Percentiles rank a stretch among this genome's conserved stretches.
Evolutionary conservation across 768 basidiomycete species (phyloP).

Genomic region (Punctularia strigosozonata): DNA sequence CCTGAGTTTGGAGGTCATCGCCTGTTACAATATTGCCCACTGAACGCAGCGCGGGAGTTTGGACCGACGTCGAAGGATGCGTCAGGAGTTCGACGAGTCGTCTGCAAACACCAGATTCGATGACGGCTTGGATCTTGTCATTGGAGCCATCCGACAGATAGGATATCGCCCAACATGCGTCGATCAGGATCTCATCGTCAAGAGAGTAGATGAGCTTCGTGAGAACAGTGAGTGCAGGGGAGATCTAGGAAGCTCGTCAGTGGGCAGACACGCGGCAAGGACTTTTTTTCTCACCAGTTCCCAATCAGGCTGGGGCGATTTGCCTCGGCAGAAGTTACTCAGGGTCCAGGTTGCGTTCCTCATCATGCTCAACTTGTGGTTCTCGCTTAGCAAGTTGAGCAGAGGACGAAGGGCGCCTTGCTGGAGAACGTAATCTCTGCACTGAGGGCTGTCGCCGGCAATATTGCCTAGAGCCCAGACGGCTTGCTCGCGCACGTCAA

Average conservation of each 20-base stretch:
- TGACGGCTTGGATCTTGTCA: conserved; percentile 99
- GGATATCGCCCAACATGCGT: conserved; percentile 99
- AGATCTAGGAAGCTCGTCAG: conserved; percentile 52
- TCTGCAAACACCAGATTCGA: conserved; percentile 95
- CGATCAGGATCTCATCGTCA: conserved; percentile 98
- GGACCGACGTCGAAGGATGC: conserved; percentile 90
- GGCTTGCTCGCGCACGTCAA: conserved; percentile 97
- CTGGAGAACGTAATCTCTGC: conserved; percentile 92
- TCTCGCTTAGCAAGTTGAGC: conserved; percentile 79
- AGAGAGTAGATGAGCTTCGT: conserved; percentile 98
- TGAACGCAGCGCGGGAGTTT: conserved; percentile 95
- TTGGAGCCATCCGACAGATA: conserved; percentile 98
- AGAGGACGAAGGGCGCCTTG: conserved; percentile 91
- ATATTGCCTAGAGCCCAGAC: conserved; percentile 99
- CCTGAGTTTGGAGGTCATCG: conserved; percentile 98
- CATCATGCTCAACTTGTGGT: conserved; percentile 98
- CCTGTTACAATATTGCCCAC: conserved; percentile 99
- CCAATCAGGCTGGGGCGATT: conserved; percentile 97
- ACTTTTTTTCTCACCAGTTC: conserved; percentile 55
- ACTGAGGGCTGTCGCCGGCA: conserved; percentile 95
- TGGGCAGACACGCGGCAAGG: conserved; percentile 6
- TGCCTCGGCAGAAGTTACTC: conserved; percentile 98
- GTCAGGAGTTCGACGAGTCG: conserved; percentile 95
- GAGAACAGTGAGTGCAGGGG: conserved; percentile 90
- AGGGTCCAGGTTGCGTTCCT: conserved; percentile 98